Percentiles rank a stretch among this genome's conserved stretches.
phyloP scores from a whole-genome alignment of 176 grass and related monocot species.

The Coix lacrymajobi region DNA sequence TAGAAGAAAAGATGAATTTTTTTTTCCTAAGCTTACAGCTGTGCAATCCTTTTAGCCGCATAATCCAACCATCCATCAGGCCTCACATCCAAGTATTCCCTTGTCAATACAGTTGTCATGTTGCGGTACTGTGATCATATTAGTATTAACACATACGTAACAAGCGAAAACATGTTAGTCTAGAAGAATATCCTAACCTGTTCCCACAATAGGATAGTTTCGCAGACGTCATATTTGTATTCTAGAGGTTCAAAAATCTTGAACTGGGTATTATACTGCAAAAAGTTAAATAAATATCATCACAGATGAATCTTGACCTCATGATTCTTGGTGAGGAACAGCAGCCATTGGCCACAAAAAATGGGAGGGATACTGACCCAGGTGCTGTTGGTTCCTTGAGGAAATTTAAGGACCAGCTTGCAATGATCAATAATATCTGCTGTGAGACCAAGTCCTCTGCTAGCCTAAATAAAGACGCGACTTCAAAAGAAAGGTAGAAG shows the following conservation, averaged over 20 bases:
- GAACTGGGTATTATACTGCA: constrained; percentile 90
- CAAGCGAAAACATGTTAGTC: constrained; percentile 6
- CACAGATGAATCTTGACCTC: background rate
- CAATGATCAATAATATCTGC: constrained; percentile 80
- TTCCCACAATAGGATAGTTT: constrained; percentile 88
- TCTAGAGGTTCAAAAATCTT: constrained; percentile 86
- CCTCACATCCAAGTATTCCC: constrained; percentile 93
- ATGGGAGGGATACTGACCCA: constrained; percentile 51
- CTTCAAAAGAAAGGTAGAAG: constrained; percentile 19
- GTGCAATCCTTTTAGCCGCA: constrained; percentile 89
- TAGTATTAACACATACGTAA: constrained; percentile 21
- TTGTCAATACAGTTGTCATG: constrained; percentile 97
- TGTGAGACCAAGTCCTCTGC: constrained; percentile 77
- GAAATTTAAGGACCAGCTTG: constrained; percentile 80
- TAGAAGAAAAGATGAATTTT: background rate
- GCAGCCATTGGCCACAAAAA: constrained; percentile 25
- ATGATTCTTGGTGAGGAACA: background rate
- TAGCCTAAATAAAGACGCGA: constrained; percentile 55
- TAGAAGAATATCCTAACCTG: constrained; percentile 49
- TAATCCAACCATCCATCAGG: constrained; percentile 93
- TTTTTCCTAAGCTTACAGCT: constrained; percentile 77
- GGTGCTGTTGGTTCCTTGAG: constrained; percentile 81
- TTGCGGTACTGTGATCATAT: constrained; percentile 71
- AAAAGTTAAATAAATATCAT: constrained; percentile 15
- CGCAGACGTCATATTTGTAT: constrained; percentile 77